A percentile compares a stretch with the other conserved stretches of the same genome.
phyloP scores from a whole-genome alignment of 2,329 filamentous ascomycete species.

The Trichothecium roseum region DNA sequence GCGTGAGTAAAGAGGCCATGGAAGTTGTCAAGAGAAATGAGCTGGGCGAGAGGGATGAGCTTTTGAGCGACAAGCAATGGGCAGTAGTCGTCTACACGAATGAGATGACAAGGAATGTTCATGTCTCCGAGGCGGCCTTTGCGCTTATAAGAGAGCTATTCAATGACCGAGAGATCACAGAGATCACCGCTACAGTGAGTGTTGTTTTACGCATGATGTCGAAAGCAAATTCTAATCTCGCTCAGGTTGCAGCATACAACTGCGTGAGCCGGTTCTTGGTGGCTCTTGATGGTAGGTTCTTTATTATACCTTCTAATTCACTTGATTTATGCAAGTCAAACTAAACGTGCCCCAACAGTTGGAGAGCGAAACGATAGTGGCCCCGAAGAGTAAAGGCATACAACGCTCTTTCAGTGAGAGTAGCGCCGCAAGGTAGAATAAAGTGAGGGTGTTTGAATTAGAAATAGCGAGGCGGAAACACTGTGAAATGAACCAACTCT shows the following conservation, averaged over 20 bases:
- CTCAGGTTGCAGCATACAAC: constrained; percentile 62
- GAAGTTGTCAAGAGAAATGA: constrained; percentile 27
- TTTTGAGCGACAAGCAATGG: constrained; percentile 50
- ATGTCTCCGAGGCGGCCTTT: constrained; percentile 61
- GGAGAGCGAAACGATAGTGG: constrained; percentile 46
- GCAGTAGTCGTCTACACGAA: constrained; percentile 66
- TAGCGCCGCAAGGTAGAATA: too few relatives aligned
- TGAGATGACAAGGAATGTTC: constrained; percentile 70
- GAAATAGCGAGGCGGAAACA: background rate
- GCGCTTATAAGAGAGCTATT: constrained; percentile 50
- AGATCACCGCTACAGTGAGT: constrained; percentile 64
- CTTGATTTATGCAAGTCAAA: background rate
- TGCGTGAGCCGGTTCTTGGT: constrained; percentile 78
- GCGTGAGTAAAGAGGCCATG: constrained; percentile 42
- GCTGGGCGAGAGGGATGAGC: constrained; percentile 16
- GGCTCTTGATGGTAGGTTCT: constrained; percentile 59
- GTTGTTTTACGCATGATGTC: background rate
- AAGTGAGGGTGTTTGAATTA: background rate
- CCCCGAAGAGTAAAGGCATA: constrained; percentile 23
- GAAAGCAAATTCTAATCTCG: constrained; percentile 8
- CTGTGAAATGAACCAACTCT: background rate
- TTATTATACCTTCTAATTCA: background rate
- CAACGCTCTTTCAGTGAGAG: too few relatives aligned
- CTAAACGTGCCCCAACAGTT: constrained; percentile 25
- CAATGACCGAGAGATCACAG: constrained; percentile 63